phyloP scores from a whole-genome alignment of 345 rosid genomes.

The Barbarea vulgaris region DNA sequence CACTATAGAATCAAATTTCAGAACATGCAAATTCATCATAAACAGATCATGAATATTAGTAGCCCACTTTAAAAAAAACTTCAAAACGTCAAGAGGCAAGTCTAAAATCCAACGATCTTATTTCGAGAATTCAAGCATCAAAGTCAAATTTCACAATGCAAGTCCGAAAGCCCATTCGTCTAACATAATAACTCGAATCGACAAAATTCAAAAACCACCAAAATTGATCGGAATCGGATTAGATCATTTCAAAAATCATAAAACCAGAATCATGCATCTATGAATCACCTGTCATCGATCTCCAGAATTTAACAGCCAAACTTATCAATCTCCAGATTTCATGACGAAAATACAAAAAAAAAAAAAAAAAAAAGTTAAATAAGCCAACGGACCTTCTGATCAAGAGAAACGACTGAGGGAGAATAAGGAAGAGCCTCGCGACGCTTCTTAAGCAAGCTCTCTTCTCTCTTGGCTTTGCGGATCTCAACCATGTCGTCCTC shows the following conservation, averaged over 20 bases:
- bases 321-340: conserved; percentile 18
- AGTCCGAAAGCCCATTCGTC: not conserved
- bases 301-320: not conserved
- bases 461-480: conserved; percentile 43
- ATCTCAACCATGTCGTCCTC: conserved; percentile 42
- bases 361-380: not conserved
- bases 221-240: conserved; percentile 21
- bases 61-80: not conserved
- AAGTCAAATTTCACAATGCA: conserved; percentile 15
- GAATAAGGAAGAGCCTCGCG: conserved; percentile 37
- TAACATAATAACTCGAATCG: not conserved
- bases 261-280: conserved; percentile 26
- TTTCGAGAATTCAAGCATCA: not conserved
- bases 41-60: not conserved
- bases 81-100: not conserved
- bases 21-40: conserved; percentile 14
- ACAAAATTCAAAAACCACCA: conserved; percentile 4
- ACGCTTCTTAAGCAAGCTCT: conserved; percentile 42
- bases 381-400: conserved; percentile 32
- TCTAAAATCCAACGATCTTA: not conserved
- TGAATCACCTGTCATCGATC: not conserved
- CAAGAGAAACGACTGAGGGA: conserved; percentile 32
- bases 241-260: not conserved
- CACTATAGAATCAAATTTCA: not conserved
- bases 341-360: not conserved